Base-by-base conservation (phyloP, 2,329 filamentous ascomycete genomes). In the Nemania sp. region DNA sequence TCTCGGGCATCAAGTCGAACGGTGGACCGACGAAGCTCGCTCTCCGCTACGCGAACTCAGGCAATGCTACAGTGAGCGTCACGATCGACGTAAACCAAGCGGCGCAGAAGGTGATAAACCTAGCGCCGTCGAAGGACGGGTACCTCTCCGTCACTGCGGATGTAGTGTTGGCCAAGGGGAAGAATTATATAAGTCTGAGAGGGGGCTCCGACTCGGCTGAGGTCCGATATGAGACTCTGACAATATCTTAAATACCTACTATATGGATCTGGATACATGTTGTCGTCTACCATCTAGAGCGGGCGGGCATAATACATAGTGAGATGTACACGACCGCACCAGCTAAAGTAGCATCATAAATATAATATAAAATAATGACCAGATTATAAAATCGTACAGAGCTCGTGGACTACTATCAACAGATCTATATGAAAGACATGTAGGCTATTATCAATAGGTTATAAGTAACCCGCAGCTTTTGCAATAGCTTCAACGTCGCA, bases 51-150 rank as follows among this genome's bases (percentile, higher is more conserved):
- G 59, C 63, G 5, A 72, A 69, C 53, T 11, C 47, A 4, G 69
- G 69, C 12, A 59, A 60, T 35, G 15, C 46, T n/a, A 56, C 63
- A 0, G 62, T 60, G 13, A 52, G 35, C 4, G 42, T 72, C 47
- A 55, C 40, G 9, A 52, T 72, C 17, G 63, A 69, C 15, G 69
- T 73, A n/a, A 73, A 73, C 46, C 69, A 72, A 34, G 63, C 63
- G 21, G 35, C 51, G 2, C 59, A 57, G 52, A 48, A 48, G 11
- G 60, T n/a, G 10, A 17, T 72, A 9, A 32, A 21, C 37, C 57
- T 71, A 9, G 9, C 35, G 20, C 69, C 69, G 3, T 65, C 69
- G 12, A 48, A 43, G 9, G 60, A 62, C 2, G 48, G 54, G 34
- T 73, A 71, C 18, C 53, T 58, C 9, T 61, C 52, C 5, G 61